phyloP scores from a whole-genome alignment of 257 asterid species.

The Solanum boliviense region DNA sequence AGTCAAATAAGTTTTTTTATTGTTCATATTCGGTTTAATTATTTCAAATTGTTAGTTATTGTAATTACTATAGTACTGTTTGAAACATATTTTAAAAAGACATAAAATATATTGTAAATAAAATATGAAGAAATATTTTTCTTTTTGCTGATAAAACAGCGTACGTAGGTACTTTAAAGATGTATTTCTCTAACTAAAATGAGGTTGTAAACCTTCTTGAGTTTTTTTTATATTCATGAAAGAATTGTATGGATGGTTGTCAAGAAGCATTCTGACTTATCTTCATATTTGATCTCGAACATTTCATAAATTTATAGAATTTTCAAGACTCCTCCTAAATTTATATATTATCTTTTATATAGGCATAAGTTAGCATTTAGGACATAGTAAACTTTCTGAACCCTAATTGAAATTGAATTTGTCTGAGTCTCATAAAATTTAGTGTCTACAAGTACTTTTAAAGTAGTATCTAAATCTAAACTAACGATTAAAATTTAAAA shows the following conservation, averaged over 20 bases:
- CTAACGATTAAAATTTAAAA: neutral
- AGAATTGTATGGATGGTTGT: neutral
- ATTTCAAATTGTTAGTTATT: neutral
- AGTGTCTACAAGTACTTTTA: neutral
- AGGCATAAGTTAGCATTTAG: neutral
- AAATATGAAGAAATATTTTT: no score
- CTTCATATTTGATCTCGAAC: no score
- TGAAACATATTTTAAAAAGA: no score
- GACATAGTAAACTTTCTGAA: accelerated
- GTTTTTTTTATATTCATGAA: no score
- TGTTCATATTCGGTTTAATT: neutral
- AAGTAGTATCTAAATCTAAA: accelerated
- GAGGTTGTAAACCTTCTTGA: neutral
- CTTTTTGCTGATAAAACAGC: no score
- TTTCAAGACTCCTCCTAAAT: no score
- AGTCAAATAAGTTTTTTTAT: no score
- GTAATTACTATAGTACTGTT: neutral
- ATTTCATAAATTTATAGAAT: no score
- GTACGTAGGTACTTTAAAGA: no score
- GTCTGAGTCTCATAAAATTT: neutral
- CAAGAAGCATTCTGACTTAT: neutral
- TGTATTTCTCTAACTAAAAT: no score
- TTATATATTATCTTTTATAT: no score
- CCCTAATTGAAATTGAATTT: accelerated
- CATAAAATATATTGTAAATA: no score